Evolutionary conservation across 2,329 filamentous ascomycete species (phyloP), one percentile per base, ranked within the genome.

Genomic region (Acarospora socialis): DNA sequence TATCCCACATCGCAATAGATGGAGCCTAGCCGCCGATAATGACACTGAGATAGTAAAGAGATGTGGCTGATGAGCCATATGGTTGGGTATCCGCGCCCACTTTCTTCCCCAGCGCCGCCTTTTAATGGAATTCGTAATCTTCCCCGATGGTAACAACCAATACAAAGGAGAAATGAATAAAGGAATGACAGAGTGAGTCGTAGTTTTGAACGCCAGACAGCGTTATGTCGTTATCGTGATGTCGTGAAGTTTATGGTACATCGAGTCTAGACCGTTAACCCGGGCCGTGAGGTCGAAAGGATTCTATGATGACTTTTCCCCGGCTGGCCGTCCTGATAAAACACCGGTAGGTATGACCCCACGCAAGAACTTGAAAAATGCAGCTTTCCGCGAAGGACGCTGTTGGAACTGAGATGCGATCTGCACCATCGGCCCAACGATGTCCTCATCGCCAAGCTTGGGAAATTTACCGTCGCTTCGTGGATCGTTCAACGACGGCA

Each of bases 341-440:
- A 3, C 16, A 5, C 23, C 23, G 2, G 23, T 25, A 3, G 23
- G 23, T 7, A 25, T 33, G 12, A 40, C 21, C 20, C 34, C 58
- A 30, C 56, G 54, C 33, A 63, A 48, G 40, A 61, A 56, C 34
- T 51, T 55, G 47, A 62, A 48, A 39, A 64, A 54, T 26, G 51
- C 56, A 34, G 58, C 55, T 40, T 60, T 59, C 41, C 49, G 56
- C 28, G 54, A 44, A 5, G 55, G 54, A 15, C 47, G 56, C 36
- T 47, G 49, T 21, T 56, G 56, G 34, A 57, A 54, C 35, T 51
- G 47, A 8, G 49, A 42, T 21, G 51, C 43, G 37, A 56, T 39
- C 41, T 59, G 68, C 44, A 74, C 72, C 86, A 94, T 93, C 5
- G 86, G 86, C 1, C 86, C 86, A 26, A 94, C 83, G 50, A 94